Percentiles rank a stretch among this genome's conserved stretches.
Conservation (phyloP, 371 early-diverging fungal genomes). For the Mucor irregularis region DNA sequence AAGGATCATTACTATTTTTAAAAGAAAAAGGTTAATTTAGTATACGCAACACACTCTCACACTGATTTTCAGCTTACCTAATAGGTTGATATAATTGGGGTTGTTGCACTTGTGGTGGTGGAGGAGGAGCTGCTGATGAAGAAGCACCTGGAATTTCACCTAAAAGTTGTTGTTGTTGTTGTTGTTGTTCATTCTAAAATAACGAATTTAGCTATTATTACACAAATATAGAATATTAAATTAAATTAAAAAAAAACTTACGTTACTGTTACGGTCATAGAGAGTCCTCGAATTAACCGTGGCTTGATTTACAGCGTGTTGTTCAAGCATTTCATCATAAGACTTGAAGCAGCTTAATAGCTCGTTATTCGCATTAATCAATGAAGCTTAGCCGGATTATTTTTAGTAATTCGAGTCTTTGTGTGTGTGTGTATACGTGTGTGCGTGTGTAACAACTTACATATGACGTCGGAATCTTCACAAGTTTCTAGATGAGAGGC, state of each 20-base stretch:
- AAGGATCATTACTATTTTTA: slow-evolving; percentile 27
- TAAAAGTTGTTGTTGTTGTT: not conserved
- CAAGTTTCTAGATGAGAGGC: slow-evolving; percentile 35
- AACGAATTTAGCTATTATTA: not conserved
- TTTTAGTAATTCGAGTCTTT: too few species aligned
- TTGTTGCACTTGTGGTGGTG: not conserved
- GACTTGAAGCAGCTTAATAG: slow-evolving; percentile 45
- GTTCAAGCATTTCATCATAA: slow-evolving; percentile 55
- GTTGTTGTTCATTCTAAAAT: slow-evolving; percentile 7
- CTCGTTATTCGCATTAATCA: slow-evolving; percentile 48
- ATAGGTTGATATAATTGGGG: not conserved
- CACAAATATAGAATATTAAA: too few species aligned
- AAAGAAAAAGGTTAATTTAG: not conserved
- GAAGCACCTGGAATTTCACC: not conserved
- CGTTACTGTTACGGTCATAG: slow-evolving; percentile 32
- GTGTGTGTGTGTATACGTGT: too few species aligned
- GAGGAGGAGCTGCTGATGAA: not conserved
- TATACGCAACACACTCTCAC: not conserved
- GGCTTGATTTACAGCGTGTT: slow-evolving; percentile 36
- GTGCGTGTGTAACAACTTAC: slow-evolving; percentile 24
- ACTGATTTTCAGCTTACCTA: not conserved
- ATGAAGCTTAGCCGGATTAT: too few species aligned
- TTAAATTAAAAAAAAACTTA: not conserved
- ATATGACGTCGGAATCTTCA: slow-evolving; percentile 41
- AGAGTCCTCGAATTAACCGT: slow-evolving; percentile 37